These are phyloP conservation scores for Hordeum vulgare DNA, from an alignment of 176 grass and related monocot genomes.

Conservation along the genomic window DNA sequence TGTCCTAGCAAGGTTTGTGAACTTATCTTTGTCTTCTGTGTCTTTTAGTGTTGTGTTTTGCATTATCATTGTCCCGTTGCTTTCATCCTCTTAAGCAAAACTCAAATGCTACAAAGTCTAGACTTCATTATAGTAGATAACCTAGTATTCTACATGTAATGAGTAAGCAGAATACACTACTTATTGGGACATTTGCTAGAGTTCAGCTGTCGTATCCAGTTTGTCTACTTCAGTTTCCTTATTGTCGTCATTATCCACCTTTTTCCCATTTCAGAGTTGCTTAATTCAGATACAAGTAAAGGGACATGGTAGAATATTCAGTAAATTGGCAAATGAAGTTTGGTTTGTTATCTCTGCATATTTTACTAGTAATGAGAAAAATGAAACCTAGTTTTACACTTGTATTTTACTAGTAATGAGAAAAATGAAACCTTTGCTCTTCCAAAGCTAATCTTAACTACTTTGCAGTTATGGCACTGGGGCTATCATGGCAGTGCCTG, in stretches of 20 bases:
- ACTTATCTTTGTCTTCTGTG: background rate
- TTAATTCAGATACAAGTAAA: too few species aligned
- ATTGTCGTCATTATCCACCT: background rate
- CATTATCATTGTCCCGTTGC: background rate
- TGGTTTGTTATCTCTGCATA: background rate
- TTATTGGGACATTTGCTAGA: background rate
- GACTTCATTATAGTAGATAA: background rate
- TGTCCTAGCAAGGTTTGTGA: slow-evolving; percentile 90
- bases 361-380: background rate
- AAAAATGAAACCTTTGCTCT: background rate
- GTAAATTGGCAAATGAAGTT: background rate
- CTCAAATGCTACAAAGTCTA: background rate
- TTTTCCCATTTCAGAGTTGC: too few species aligned
- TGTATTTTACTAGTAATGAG: background rate
- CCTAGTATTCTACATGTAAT: background rate
- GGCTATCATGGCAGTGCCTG: slow-evolving; percentile 97
- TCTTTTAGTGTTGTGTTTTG: background rate
- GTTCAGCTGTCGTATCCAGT: background rate
- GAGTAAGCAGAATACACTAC: background rate
- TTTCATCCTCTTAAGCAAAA: background rate
- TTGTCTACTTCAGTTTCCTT: background rate
- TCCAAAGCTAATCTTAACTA: background rate
- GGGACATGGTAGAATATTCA: background rate
- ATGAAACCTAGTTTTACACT: background rate
- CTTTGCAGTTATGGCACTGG: slow-evolving; percentile 84